A percentile compares a stretch with the other conserved stretches of the same genome.
Conservation (phyloP, 192 early-diverging fungal species). For the Mortierella hygrophila region DNA sequence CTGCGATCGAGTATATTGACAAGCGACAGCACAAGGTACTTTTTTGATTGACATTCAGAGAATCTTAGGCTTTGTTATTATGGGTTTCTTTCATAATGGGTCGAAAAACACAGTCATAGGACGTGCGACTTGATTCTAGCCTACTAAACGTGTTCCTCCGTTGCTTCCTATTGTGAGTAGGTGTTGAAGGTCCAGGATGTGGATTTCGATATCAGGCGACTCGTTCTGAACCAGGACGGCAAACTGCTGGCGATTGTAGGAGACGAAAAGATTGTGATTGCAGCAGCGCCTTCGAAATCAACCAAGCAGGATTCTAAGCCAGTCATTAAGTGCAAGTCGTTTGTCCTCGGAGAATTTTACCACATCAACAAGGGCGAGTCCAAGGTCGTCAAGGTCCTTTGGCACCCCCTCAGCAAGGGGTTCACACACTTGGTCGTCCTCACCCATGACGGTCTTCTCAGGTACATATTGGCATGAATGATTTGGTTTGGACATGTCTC, state of each 20-base stretch:
- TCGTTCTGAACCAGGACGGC: slow-evolving; percentile 69
- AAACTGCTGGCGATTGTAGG: slow-evolving; percentile 73
- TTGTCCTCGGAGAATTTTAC: slow-evolving; percentile 52
- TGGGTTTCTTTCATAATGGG: neutral
- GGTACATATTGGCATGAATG: slow-evolving; percentile 37
- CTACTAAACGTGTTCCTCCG: slow-evolving; percentile 5
- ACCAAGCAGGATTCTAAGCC: slow-evolving; percentile 29
- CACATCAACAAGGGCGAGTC: slow-evolving; percentile 50
- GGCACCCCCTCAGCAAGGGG: slow-evolving; percentile 85
- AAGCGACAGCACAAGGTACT: slow-evolving; percentile 56
- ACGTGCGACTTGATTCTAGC: neutral
- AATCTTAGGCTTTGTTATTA: slow-evolving; percentile 13
- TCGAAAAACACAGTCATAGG: neutral
- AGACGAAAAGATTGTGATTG: slow-evolving; percentile 67
- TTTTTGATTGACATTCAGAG: slow-evolving; percentile 3
- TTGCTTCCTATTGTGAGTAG: slow-evolving; percentile 22
- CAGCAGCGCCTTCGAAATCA: slow-evolving; percentile 61
- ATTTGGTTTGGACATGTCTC: neutral
- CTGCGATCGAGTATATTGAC: slow-evolving; percentile 23
- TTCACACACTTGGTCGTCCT: slow-evolving; percentile 79
- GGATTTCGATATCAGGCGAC: slow-evolving; percentile 70
- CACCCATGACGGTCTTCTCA: slow-evolving; percentile 70
- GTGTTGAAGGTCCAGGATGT: slow-evolving; percentile 59
- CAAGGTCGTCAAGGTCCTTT: slow-evolving; percentile 75
- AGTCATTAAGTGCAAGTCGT: slow-evolving; percentile 42